Evolutionary conservation across 345 rosid species (phyloP), one percentile per base, ranked within the genome.

Genomic region (Microthlaspi erraticum): DNA sequence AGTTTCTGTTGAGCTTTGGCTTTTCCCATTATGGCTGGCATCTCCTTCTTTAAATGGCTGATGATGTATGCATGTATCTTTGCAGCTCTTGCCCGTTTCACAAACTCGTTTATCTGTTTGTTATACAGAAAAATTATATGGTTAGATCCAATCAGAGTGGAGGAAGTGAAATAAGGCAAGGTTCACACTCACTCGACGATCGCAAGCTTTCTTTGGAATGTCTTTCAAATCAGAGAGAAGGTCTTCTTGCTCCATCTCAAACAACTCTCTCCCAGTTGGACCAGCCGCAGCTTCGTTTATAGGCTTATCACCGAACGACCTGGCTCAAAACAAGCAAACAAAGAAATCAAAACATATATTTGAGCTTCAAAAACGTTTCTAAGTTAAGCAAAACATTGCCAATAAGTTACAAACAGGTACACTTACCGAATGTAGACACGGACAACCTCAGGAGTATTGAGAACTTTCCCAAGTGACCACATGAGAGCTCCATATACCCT

Each of bases 381-480:
- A 13, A 8, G 42, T 18, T 36, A 34, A 36, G 58, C 16, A 45
- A 60, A 75, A 51, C 41, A 20, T 14, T 12, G 17, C 48, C 23
- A 70, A 31, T 17, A 33, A 54, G 65, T 48, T 29, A 18, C 41
- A 46, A 46, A 32, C 39, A 48, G 23, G 76, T 31, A 19, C 8
- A 46, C 81, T 64, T 81, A 94, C 99, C 99, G 96, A 56, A 91
- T 89, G 80, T 94, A 94, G 65, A 94, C 97, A 56, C 97, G 97
- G 78, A 36, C 60, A 74, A 91, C 99, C 81, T 91, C 99, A 42
- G 97, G 97, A 71, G 96, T 91, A 69, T 89, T 91, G 10, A 94
- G 79, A 77, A 94, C 99, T 82, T 91, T 94, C 63, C 99, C 96
- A 16, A 94, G 96, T 36, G 99, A 94, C 98, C 98, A 94, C 96